Evolutionary conservation across 140 eudicot genomes (phyloP).

Genomic region (Anethum foeniculum): DNA sequence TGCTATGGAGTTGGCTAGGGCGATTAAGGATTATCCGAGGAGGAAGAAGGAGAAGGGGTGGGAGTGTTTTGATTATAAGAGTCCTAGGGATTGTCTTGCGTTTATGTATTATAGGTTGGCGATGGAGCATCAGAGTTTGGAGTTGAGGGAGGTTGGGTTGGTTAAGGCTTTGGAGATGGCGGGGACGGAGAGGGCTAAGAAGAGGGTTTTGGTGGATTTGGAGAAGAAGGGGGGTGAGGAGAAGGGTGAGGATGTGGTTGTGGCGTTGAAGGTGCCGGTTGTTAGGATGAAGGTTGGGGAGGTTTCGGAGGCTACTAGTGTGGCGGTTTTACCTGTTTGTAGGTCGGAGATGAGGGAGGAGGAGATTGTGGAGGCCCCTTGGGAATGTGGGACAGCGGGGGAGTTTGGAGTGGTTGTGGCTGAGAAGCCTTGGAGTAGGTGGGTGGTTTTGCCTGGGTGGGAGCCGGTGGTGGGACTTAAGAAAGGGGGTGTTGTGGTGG

Average conservation of each 20-base stretch:
- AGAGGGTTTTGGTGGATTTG: constrained; percentile 33
- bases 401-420: constrained; percentile 63
- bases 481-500: constrained; percentile 78
- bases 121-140: constrained; percentile 35
- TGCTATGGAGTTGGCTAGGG: constrained; percentile 50
- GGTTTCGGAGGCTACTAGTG: constrained; percentile 51
- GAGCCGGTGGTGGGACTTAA: constrained; percentile 46
- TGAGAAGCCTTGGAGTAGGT: constrained; percentile 64
- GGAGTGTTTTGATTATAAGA: constrained; percentile 41
- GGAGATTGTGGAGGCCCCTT: constrained; percentile 61
- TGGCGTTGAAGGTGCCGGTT: constrained; percentile 55
- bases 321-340: constrained; percentile 71
- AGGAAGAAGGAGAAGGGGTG: constrained; percentile 65
- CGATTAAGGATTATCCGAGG: constrained; percentile 67
- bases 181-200: constrained; percentile 36
- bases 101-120: constrained; percentile 67
- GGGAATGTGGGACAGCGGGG: constrained; percentile 50
- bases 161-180: constrained; percentile 49
- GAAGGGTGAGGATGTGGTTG: constrained; percentile 25
- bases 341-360: constrained; percentile 35
- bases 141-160: constrained; percentile 28
- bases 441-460: constrained; percentile 94
- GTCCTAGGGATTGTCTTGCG: constrained; percentile 61
- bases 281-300: constrained; percentile 59
- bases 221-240: constrained; percentile 33